Base-by-base conservation (phyloP, 1,284 basidiomycete species). In the Apiotrichum siamense region DNA sequence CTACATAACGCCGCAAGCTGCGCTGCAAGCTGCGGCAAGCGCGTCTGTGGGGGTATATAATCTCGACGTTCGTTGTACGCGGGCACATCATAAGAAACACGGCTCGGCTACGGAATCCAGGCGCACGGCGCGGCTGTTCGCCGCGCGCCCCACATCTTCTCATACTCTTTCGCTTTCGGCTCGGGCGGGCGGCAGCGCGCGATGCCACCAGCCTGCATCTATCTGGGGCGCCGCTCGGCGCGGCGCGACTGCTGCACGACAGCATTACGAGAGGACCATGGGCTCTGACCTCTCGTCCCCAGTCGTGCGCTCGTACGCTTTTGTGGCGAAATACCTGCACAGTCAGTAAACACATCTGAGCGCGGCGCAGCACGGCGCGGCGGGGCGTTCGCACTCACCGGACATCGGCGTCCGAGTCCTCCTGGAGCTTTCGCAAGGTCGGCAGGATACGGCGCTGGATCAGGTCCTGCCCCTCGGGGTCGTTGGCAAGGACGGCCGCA, bases 351-450 rank as follows among this genome's bases (percentile, higher is more conserved):
- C 3, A 13, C 31, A 11, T 25, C 3, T 7, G 29, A 15, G 33
- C 10, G 13, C 33, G 33, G n/a, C n/a, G n/a, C n/a, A n/a, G n/a
- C n/a, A n/a, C n/a, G n/a, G n/a, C n/a, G n/a, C n/a, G n/a, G n/a
- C n/a, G n/a, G n/a, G n/a, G n/a, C n/a, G n/a, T n/a, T n/a, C n/a
- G 33, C 17, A 55, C 62, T 56, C 50, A 97, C 64, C 91, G 82
- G 50, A 99, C 96, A 76, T 99, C 96, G 12, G 93, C 91, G 74
- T 99, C 96, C 45, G 78, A 75, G 71, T 99, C 96, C 62, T 85
- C 85, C 77, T 88, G 87, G 72, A 94, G 81, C 66, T 86, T 86
- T 63, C 93, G 87, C 60, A 98, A 75, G 15, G 83, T 83, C 24
- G 93, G 91, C 20, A 88, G 70, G 60, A 97, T 82, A 71, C 83